Percentiles rank a stretch among this genome's conserved stretches.
Evolutionary conservation across 768 basidiomycete genomes (phyloP).

Genomic region (Boletus vermiculosoides): DNA sequence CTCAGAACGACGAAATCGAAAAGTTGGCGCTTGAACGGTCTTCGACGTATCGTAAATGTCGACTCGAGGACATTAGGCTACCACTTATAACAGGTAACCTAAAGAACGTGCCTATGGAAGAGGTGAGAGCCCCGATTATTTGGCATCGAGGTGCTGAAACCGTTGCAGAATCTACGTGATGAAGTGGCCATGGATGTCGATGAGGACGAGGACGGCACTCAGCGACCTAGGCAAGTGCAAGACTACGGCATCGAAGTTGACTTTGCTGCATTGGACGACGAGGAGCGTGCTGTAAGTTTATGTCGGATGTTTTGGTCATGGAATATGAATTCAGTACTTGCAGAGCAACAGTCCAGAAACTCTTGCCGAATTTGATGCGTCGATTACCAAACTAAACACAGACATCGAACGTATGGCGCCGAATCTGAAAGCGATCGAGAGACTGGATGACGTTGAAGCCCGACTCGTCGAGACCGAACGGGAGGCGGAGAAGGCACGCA

Average conservation of each 20-base stretch:
- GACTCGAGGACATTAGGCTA: conserved; percentile 87
- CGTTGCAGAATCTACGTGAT: conserved; percentile 69
- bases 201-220: conserved; percentile 80
- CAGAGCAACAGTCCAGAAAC: conserved; percentile 64
- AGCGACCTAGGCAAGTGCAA: conserved; percentile 64
- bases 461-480: conserved; percentile 87
- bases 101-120: conserved; percentile 91
- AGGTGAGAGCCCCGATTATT: conserved; percentile 49
- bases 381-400: conserved; percentile 62
- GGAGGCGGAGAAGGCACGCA: conserved; percentile 89
- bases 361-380: conserved; percentile 70
- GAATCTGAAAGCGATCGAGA: conserved; percentile 94
- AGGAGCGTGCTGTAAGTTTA: conserved; percentile 61
- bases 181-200: conserved; percentile 93
- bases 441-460: conserved; percentile 79
- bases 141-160: conserved; percentile 3
- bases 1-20: conserved; percentile 86
- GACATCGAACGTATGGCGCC: conserved; percentile 95
- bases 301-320: not conserved
- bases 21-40: conserved; percentile 84
- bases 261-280: conserved; percentile 71
- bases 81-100: conserved; percentile 76
- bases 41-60: conserved; percentile 84
- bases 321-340: not conserved
- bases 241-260: conserved; percentile 92